A percentile compares a stretch with the other conserved stretches of the same genome.
Evolutionary conservation across 2,329 filamentous ascomycete genomes (phyloP).

Genomic region (Dothiorella sarmentorum): DNA sequence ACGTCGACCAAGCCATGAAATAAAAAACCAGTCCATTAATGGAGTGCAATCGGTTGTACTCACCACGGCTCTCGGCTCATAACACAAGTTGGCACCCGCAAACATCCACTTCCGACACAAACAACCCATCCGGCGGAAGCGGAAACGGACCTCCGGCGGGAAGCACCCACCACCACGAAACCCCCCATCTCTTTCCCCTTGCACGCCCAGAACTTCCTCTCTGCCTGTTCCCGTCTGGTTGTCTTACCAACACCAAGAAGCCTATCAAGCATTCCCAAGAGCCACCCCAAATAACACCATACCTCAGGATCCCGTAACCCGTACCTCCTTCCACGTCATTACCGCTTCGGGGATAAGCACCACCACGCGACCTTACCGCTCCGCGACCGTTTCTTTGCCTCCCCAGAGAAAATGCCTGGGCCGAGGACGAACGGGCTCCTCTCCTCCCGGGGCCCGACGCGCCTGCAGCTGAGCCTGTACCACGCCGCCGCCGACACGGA

Average conservation of each 20-base stretch:
- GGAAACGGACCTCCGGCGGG: slow-evolving; percentile 10
- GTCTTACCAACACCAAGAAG: background rate
- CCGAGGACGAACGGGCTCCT: background rate
- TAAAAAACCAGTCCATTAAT: no score
- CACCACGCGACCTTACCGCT: background rate
- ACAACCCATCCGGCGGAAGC: slow-evolving; percentile 10
- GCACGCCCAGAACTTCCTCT: background rate
- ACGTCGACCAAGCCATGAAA: no score
- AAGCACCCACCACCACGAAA: background rate
- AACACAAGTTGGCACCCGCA: background rate
- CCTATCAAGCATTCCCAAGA: no score
- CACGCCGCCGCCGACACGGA: background rate
- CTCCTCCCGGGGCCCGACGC: background rate
- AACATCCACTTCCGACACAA: background rate
- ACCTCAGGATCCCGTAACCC: no score
- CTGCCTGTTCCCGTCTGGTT: background rate
- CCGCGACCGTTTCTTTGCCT: background rate
- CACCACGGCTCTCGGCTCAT: no score
- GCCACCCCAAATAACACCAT: no score
- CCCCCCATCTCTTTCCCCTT: no score
- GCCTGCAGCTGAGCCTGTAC: slow-evolving; percentile 1
- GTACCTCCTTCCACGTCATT: no score
- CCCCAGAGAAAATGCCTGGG: background rate
- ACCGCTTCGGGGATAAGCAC: background rate
- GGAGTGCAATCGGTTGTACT: no score